Evolutionary conservation across 352 stramenopile genomes (phyloP).

Genomic region (Hyphochytrium catenoides): DNA sequence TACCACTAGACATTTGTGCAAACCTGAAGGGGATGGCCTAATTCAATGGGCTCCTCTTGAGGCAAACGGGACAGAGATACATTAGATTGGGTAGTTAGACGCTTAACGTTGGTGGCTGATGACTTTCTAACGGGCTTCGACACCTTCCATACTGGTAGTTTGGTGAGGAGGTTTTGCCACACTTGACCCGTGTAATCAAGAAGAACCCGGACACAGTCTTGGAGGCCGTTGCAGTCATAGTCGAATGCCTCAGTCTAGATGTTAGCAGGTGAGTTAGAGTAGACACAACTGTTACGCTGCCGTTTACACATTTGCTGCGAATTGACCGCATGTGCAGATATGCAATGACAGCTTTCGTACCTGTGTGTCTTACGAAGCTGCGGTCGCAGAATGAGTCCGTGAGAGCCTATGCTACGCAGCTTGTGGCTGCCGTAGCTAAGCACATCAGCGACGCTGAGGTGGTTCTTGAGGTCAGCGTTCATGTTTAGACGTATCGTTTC

Average conservation of each 20-base stretch:
- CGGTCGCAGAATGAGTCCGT: constrained; percentile 54
- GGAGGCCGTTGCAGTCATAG: constrained; percentile 22
- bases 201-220: constrained; percentile 46
- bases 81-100: too few species aligned
- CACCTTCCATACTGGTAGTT: too few species aligned
- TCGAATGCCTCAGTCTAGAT: constrained; percentile 11
- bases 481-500: too few species aligned
- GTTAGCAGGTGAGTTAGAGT: not conserved
- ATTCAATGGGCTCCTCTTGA: too few species aligned
- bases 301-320: constrained; percentile 1
- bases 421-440: constrained; percentile 19
- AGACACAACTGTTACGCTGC: constrained; percentile 29
- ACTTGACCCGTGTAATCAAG: constrained; percentile 44
- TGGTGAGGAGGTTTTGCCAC: constrained; percentile 27
- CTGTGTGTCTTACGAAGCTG: constrained; percentile 38
- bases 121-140: too few species aligned
- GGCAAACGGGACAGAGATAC: too few species aligned
- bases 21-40: too few species aligned
- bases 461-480: too few species aligned
- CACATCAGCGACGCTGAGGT: constrained; percentile 27
- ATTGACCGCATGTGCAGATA: constrained; percentile 11
- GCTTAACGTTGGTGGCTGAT: too few species aligned
- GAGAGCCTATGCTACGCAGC: constrained; percentile 23
- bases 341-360: constrained; percentile 28
- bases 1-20: too few species aligned